These are phyloP conservation scores for Plasmopara muralis DNA, from an alignment of 352 stramenopile genomes.

Conservation along the genomic window DNA sequence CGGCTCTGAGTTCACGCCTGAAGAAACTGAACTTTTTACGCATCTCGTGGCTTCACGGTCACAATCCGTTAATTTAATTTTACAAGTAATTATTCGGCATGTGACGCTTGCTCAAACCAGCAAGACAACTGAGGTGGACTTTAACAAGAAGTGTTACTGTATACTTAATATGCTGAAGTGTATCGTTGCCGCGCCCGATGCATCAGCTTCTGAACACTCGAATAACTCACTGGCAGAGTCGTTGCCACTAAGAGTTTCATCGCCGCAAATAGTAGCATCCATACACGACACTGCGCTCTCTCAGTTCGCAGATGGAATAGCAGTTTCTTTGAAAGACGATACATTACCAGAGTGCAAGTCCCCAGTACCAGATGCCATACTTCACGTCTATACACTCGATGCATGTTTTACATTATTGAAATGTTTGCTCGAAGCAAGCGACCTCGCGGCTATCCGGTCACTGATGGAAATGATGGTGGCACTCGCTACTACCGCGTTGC, in stretches of 20 bases:
- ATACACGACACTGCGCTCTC: constrained; percentile 15
- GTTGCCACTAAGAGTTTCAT: constrained; percentile 8
- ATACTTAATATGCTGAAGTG: constrained; percentile 30
- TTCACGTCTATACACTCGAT: neutral
- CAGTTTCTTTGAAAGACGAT: constrained; percentile 30
- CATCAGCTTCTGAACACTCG: constrained; percentile 9
- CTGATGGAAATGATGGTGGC: constrained; percentile 51
- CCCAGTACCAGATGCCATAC: constrained; percentile 3
- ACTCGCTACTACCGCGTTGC: constrained; percentile 37
- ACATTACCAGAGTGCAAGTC: constrained; percentile 5
- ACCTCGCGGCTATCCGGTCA: constrained; percentile 23
- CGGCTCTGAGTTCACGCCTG: constrained; percentile 24
- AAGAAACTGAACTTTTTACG: constrained; percentile 64
- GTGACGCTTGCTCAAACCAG: constrained; percentile 27
- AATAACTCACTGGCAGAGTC: constrained; percentile 11
- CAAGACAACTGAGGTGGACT: constrained; percentile 17
- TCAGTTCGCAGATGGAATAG: constrained; percentile 13
- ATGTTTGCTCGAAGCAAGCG: constrained; percentile 16
- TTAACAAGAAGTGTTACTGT: constrained; percentile 22
- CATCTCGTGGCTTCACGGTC: constrained; percentile 34
- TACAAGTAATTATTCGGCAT: constrained; percentile 34
- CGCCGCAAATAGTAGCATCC: constrained; percentile 13
- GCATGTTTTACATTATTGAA: constrained; percentile 38
- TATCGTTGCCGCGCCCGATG: constrained; percentile 16
- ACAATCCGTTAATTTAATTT: constrained; percentile 34